Base-by-base conservation (phyloP, 2,329 filamentous ascomycete species). In the Trichoderma harzianum region DNA sequence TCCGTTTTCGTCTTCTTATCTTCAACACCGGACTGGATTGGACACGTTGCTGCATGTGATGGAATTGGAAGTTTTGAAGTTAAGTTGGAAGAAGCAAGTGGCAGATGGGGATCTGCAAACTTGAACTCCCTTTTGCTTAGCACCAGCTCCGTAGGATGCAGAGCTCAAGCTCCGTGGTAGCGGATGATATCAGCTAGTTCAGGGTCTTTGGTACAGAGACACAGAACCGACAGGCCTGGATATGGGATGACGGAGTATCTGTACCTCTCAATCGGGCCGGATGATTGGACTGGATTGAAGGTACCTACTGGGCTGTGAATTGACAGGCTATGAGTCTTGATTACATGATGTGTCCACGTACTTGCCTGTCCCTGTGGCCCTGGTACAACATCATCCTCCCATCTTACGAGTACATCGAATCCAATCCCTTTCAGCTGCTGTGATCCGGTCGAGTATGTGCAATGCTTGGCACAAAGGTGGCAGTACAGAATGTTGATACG, bases 181-280 rank as follows among this genome's bases (percentile, higher is more conserved):
- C 8, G 43, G 43, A 47, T 10, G n/a, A 47, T n/a, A 47, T 47
- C 43, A 21, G 16, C 36, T 18, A 18, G 36, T 8, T 39, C 36
- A 39, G 43, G 43, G 43, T 21, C 43, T 51, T n/a, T 12, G n/a
- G 43, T 51, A 51, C 7, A 51, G 43, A 51, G 18, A 21, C 43
- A 21, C 1, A 24, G 8, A 34, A 55, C 12, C 1, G 28, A 34
- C 36, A 30, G 26, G 61, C 36, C 16, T 47, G 36, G 16, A 26
- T 6, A 28, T 47, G 36, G 36, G 39, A 34, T 34, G n/a, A 65
- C 16, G 36, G 61, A 39, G 61, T 30, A 47, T 11, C 61, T 30
- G 36, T 63, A 47, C 61, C 24, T 65, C 12, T 36, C 63, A 65
- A 65, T 65, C 63, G 63, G 63, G 28, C 63, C 63, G 62, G 43